Conservation (phyloP, 805 yeast species). For the Jamesozyma gamospora region DNA sequence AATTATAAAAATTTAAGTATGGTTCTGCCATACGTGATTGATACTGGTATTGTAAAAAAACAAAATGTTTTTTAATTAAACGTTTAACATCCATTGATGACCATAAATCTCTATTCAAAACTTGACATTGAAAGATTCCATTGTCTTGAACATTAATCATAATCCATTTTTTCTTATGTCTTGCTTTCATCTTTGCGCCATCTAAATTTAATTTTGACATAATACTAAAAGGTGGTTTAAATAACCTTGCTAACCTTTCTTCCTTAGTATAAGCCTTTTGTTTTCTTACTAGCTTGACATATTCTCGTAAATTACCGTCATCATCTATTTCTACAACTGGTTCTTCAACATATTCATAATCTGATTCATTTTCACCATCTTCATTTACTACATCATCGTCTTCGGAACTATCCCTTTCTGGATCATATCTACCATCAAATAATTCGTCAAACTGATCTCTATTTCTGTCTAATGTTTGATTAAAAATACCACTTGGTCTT, state of each 20-base stretch:
- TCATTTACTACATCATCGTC: slow-evolving; percentile 33
- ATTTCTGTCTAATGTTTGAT: slow-evolving; percentile 26
- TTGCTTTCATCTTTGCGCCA: slow-evolving; percentile 59
- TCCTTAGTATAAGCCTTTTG: slow-evolving; percentile 21
- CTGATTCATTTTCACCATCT: slow-evolving; percentile 13
- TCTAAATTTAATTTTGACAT: slow-evolving; percentile 63
- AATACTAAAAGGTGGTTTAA: slow-evolving; percentile 90
- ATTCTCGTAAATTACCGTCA: slow-evolving; percentile 31
- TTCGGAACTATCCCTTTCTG: slow-evolving; percentile 31
- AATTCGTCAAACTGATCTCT: slow-evolving; percentile 5
- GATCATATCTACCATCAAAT: slow-evolving; percentile 13
- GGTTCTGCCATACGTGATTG: slow-evolving; percentile 67
- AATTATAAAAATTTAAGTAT: slow-evolving; percentile 64
- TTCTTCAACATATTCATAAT: slow-evolving; percentile 27
- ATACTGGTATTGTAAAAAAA: slow-evolving; percentile 76
- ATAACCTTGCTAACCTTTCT: slow-evolving; percentile 66
- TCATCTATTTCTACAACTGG: slow-evolving; percentile 26
- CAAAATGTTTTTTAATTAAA: slow-evolving; percentile 53
- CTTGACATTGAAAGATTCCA: slow-evolving; percentile 79
- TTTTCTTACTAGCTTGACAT: slow-evolving; percentile 21
- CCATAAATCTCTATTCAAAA: slow-evolving; percentile 91
- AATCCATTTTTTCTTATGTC: slow-evolving; percentile 59
- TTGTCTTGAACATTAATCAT: slow-evolving; percentile 81
- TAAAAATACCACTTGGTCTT: slow-evolving; percentile 29
- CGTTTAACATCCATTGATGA: slow-evolving; percentile 55